Evolutionary conservation across 306 rosid species (phyloP).

Genomic region (Sicyos baderoa): DNA sequence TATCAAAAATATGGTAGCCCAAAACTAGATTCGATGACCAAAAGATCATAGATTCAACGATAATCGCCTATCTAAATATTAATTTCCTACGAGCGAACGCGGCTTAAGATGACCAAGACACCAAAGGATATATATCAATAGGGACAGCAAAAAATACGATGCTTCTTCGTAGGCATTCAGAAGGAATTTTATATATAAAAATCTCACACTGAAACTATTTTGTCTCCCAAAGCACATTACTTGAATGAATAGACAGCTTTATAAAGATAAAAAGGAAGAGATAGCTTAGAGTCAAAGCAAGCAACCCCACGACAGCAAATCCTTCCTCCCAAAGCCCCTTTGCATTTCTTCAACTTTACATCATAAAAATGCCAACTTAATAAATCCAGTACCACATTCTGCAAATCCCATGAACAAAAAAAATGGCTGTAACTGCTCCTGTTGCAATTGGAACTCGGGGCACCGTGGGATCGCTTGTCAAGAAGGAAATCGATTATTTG

Average conservation of each 20-base stretch:
- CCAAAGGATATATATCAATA: too few relatives aligned
- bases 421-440: constrained; percentile 54
- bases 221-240: constrained; percentile 28
- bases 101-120: too few relatives aligned
- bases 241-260: background rate
- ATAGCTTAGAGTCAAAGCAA: constrained; percentile 38
- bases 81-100: too few relatives aligned
- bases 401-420: constrained; percentile 32
- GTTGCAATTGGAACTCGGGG: constrained; percentile 75
- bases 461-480: constrained; percentile 66
- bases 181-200: constrained; percentile 26
- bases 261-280: constrained; percentile 24
- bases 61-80: too few relatives aligned
- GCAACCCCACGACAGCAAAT: constrained; percentile 23
- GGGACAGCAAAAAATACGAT: too few relatives aligned
- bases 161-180: background rate
- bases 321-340: constrained; percentile 28
- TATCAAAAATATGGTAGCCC: too few relatives aligned
- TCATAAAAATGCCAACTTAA: background rate
- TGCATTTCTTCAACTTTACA: background rate
- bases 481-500: constrained; percentile 69
- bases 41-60: too few relatives aligned
- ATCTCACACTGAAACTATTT: constrained; percentile 30
- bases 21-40: too few relatives aligned
- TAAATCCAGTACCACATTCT: constrained; percentile 23